Base-by-base conservation (phyloP, 1,139 yeast species). In the Suhomyces kunorum region DNA sequence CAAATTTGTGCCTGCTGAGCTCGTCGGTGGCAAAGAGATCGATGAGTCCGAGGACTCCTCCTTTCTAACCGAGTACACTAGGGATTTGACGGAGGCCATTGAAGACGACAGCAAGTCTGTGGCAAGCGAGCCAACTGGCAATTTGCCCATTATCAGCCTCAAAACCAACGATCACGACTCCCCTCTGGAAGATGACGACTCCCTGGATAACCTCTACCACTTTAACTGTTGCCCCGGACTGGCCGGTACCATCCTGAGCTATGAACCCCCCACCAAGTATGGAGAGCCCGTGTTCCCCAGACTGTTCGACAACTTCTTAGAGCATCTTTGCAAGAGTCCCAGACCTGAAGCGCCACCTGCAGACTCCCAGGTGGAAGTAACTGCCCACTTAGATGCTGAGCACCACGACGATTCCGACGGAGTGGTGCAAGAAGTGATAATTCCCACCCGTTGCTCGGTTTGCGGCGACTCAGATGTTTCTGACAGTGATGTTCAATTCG, bases 1-100 rank as follows among this genome's bases (percentile, higher is more conserved):
- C 29, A 40, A 33, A 34, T 48, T 51, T 22, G 16, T 39, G 3
- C 54, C 53, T 3, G 32, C 44, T 8, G 38, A 31, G 3, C n/a
- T 20, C 11, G 35, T 24, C 5, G 24, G 8, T 17, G 42, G 35
- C 11, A 20, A 9, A 20, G 24, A 5, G n/a, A 27, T 14, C 18
- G 25, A 33, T 6, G 29, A 25, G 12, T 7, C 18, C 1, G 30
- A 33, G 18, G 36, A 35, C 19, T 23, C 36, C 18, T 7, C 28
- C 3, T n/a, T 6, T 9, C 22, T 22, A 37, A 16, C 29, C 3
- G 43, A 40, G 20, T 34, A 22, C 27, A 40, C 40, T 31, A 32
- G 36, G 34, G 43, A 40, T 3, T 18, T 35, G 14, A 30, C 28
- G 4, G 39, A 35, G 23, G 51, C 40, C 33, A 37, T 40, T 14